These are phyloP conservation scores for Edhazardia aedis DNA, from an alignment of 371 early-diverging fungal genomes.

Conservation along the genomic window DNA sequence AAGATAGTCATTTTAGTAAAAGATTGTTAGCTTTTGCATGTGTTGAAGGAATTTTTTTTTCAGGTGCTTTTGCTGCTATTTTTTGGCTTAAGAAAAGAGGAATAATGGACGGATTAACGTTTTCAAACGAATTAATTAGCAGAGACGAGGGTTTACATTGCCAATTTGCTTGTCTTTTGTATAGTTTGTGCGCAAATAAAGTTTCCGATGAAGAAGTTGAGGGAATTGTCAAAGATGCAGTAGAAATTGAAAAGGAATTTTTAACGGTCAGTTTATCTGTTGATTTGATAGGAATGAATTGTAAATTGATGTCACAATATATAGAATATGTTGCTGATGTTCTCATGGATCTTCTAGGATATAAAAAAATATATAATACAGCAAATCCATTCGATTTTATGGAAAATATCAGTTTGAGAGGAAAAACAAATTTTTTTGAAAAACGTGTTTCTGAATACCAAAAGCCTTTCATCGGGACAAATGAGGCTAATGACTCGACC, in stretches of 20 bases:
- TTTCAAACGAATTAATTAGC: constrained; percentile 91
- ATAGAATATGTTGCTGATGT: constrained; percentile 97
- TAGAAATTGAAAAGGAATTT: constrained; percentile 79
- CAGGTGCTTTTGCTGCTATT: constrained; percentile 86
- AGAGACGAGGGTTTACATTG: constrained; percentile 97
- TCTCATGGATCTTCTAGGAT: constrained; percentile 69
- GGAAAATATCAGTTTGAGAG: constrained; percentile 82
- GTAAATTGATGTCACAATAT: constrained; percentile 77
- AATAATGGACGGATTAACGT: constrained; percentile 92
- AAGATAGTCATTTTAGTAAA: constrained; percentile 64
- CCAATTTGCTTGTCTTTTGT: constrained; percentile 91
- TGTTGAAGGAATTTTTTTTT: constrained; percentile 98
- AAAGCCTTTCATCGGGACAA: constrained; percentile 52
- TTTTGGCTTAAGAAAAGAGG: constrained; percentile 99
- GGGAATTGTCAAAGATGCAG: constrained; percentile 64
- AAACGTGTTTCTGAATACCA: constrained; percentile 94
- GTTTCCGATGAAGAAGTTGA: constrained; percentile 54
- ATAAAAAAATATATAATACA: constrained; percentile 60
- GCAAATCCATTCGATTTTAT: constrained; percentile 97
- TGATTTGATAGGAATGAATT: constrained; percentile 89
- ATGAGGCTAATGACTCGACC: background rate
- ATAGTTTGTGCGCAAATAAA: constrained; percentile 59
- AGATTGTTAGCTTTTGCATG: constrained; percentile 93
- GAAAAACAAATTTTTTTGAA: constrained; percentile 99
- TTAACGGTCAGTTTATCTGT: constrained; percentile 76